phyloP scores from a whole-genome alignment of 2,329 filamentous ascomycete genomes.

The Dactylellina parvicollis region DNA sequence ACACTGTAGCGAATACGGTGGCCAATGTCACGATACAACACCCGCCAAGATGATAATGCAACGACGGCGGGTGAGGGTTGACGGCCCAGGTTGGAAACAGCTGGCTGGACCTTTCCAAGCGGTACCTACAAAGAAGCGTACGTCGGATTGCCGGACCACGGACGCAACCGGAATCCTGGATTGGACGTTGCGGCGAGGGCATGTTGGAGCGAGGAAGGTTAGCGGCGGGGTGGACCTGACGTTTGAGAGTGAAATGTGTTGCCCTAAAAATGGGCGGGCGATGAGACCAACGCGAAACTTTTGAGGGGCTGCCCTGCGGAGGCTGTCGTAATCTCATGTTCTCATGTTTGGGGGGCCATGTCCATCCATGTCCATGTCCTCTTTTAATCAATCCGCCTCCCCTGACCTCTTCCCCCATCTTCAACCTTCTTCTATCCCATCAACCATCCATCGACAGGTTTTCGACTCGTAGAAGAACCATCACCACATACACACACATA shows the following conservation, averaged over 20 bases:
- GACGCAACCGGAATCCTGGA: background rate
- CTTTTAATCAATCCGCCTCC: slow-evolving; percentile 15
- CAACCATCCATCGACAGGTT: slow-evolving; percentile 4
- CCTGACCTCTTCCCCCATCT: background rate
- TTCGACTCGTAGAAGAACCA: background rate
- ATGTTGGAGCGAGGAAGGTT: background rate
- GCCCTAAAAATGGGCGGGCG: slow-evolving; percentile 31
- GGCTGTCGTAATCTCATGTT: slow-evolving; percentile 21
- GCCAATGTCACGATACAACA: background rate
- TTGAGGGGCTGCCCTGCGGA: background rate
- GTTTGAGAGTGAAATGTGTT: slow-evolving; percentile 39
- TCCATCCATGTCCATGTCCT: background rate
- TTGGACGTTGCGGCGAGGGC: slow-evolving; percentile 1
- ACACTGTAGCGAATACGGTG: background rate
- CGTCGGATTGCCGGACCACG: background rate
- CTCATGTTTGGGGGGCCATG: too few species aligned
- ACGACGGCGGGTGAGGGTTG: background rate
- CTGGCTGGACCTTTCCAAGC: background rate
- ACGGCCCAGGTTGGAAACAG: background rate
- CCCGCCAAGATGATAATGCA: too few species aligned
- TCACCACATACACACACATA: too few species aligned
- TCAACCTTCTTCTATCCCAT: slow-evolving; percentile 7
- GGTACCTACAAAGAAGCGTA: background rate
- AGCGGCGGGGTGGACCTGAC: background rate
- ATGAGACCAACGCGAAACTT: background rate